A percentile compares a stretch with the other conserved stretches of the same genome.
Evolutionary conservation across 805 yeast species (phyloP).

Genomic region (Ogataea salicorniae): DNA sequence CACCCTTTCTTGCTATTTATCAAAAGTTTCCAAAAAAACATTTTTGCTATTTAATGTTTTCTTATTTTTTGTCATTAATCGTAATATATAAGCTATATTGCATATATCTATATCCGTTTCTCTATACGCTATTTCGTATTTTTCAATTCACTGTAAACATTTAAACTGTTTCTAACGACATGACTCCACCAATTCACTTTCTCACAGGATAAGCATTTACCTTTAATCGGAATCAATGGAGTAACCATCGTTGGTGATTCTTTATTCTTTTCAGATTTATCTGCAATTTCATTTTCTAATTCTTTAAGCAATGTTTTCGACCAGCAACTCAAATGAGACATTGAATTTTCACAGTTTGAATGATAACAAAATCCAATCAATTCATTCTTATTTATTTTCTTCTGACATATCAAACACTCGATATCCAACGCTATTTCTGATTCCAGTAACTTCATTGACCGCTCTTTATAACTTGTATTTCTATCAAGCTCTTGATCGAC

Average conservation of each 20-base stretch:
- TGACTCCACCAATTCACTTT: conserved; percentile 26
- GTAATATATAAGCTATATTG: no score
- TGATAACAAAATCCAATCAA: conserved; percentile 21
- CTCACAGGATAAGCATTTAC: conserved; percentile 22
- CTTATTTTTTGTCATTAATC: neutral
- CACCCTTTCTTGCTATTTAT: neutral
- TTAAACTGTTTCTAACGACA: conserved; percentile 20
- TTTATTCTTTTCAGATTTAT: neutral
- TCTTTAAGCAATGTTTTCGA: conserved; percentile 15
- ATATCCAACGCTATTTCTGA: no score
- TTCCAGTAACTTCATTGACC: conserved; percentile 5
- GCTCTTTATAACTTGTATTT: conserved; percentile 18
- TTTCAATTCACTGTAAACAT: conserved; percentile 6
- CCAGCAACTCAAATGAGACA: conserved; percentile 35
- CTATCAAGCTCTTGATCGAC: conserved; percentile 6
- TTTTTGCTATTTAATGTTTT: no score
- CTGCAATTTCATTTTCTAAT: neutral
- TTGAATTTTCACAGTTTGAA: conserved; percentile 19
- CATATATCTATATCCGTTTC: no score
- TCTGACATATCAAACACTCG: conserved; percentile 14
- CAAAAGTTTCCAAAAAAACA: no score
- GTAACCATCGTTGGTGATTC: neutral
- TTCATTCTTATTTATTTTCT: conserved; percentile 13
- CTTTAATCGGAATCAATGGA: conserved; percentile 24
- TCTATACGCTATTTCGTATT: no score